A percentile compares a stretch with the other conserved stretches of the same genome.
These are phyloP conservation scores for Citeromyces nyonsensis DNA, from an alignment of 805 yeast species.

Conservation along the genomic window DNA sequence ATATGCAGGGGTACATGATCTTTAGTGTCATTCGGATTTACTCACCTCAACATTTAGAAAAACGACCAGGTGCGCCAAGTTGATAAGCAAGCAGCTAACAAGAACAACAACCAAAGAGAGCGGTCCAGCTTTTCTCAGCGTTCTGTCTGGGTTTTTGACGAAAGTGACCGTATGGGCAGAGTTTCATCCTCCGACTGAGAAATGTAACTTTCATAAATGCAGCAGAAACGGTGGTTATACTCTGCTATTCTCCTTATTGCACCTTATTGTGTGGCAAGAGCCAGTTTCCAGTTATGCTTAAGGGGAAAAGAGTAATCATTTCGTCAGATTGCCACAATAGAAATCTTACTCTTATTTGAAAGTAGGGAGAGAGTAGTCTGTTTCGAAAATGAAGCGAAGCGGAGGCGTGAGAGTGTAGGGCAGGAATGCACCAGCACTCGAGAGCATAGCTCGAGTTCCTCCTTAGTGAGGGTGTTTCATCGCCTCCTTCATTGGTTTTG, in stretches of 20 bases:
- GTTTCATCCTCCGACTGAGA: slow-evolving; percentile 40
- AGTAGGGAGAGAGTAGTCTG: too few relatives aligned
- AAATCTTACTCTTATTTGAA: too few relatives aligned
- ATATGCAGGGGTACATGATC: too few relatives aligned
- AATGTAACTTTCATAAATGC: slow-evolving; percentile 35
- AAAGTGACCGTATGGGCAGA: slow-evolving; percentile 36
- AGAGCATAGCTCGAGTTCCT: too few relatives aligned
- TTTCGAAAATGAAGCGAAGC: too few relatives aligned
- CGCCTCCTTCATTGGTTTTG: too few relatives aligned
- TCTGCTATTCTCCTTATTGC: slow-evolving; percentile 10
- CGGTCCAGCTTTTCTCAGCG: slow-evolving; percentile 39
- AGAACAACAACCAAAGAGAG: slow-evolving; percentile 24
- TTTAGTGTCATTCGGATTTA: too few relatives aligned
- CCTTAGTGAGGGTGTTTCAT: too few relatives aligned
- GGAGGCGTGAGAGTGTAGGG: too few relatives aligned
- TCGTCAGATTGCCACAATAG: too few relatives aligned
- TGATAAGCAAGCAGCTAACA: slow-evolving; percentile 28
- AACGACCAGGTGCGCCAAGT: slow-evolving; percentile 32
- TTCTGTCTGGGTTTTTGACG: slow-evolving; percentile 34
- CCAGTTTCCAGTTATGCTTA: slow-evolving; percentile 22
- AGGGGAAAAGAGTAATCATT: slow-evolving; percentile 31
- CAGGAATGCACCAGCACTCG: too few relatives aligned
- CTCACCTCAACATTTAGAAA: slow-evolving; percentile 30
- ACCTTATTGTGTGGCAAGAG: slow-evolving; percentile 10
- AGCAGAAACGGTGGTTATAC: slow-evolving; percentile 26